These are phyloP conservation scores for Rhizoclosmatium globosum DNA, from an alignment of 192 early-diverging fungal species.

Conservation along the genomic window DNA sequence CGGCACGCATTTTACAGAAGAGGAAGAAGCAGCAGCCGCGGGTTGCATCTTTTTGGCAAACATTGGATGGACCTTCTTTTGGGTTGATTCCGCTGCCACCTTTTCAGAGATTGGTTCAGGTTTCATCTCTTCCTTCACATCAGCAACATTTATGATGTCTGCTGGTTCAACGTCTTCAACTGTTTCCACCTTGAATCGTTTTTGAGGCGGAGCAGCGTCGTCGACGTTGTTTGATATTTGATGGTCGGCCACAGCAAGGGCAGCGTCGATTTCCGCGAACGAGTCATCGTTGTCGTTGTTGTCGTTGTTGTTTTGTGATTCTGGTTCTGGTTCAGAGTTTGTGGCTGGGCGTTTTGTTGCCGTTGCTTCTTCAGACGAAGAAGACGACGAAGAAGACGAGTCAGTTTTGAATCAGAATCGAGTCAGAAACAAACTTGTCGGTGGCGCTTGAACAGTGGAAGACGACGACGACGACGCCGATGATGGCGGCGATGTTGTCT, in stretches of 20 bases:
- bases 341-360: too few relatives aligned
- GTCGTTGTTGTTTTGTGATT: too few relatives aligned
- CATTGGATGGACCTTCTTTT: constrained; percentile 5
- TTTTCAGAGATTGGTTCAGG: not conserved
- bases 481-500: not conserved
- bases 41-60: constrained; percentile 5
- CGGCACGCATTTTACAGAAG: not conserved
- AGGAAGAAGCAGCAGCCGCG: not conserved
- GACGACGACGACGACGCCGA: not conserved
- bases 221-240: not conserved
- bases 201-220: not conserved
- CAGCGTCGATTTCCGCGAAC: too few relatives aligned
- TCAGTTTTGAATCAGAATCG: too few relatives aligned
- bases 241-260: not conserved
- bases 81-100: not conserved
- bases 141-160: not conserved
- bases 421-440: not conserved
- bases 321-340: too few relatives aligned
- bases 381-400: too few relatives aligned
- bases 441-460: not conserved
- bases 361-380: too few relatives aligned
- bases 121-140: not conserved
- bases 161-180: not conserved
- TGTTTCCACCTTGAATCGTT: not conserved
- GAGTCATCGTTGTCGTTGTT: too few relatives aligned